Evolutionary conservation across 2,329 filamentous ascomycete species (phyloP).

Genomic region (Ophiosphaerella korrae): DNA sequence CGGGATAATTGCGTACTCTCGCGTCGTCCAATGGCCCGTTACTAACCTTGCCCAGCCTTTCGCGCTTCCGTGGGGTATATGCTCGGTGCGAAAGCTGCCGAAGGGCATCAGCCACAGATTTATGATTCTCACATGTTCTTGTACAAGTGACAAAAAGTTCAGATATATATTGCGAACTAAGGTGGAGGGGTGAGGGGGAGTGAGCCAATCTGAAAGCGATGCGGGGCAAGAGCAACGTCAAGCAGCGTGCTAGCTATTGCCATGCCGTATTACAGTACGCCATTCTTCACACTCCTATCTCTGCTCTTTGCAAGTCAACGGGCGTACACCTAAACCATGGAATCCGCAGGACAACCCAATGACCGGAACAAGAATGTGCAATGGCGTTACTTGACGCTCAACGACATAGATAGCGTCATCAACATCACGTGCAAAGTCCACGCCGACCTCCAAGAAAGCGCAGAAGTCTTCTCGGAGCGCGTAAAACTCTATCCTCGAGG

Average conservation of each 20-base stretch:
- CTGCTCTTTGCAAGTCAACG: neutral
- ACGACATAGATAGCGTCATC: conserved; percentile 8
- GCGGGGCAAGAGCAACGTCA: neutral
- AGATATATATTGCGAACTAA: neutral
- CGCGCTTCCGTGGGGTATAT: conserved; percentile 13
- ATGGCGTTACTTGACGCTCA: neutral
- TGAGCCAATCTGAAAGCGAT: neutral
- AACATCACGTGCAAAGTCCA: conserved; percentile 16
- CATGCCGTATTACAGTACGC: too few relatives aligned
- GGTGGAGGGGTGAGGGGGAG: too few relatives aligned
- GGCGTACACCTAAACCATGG: neutral
- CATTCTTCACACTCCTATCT: too few relatives aligned
- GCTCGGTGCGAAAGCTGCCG: conserved; percentile 23
- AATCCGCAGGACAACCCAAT: neutral
- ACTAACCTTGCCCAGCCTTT: neutral
- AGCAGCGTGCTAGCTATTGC: neutral
- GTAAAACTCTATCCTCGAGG: conserved; percentile 17
- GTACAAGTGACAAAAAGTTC: neutral
- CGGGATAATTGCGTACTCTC: conserved; percentile 31
- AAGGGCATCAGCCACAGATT: conserved; percentile 1
- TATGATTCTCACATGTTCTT: neutral
- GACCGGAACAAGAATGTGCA: neutral
- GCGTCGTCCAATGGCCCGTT: conserved; percentile 28
- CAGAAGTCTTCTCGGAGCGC: conserved; percentile 21
- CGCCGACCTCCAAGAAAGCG: conserved; percentile 18